These are phyloP conservation scores for Fusarium aywerte DNA, from an alignment of 2,329 filamentous ascomycete genomes.

Conservation along the genomic window DNA sequence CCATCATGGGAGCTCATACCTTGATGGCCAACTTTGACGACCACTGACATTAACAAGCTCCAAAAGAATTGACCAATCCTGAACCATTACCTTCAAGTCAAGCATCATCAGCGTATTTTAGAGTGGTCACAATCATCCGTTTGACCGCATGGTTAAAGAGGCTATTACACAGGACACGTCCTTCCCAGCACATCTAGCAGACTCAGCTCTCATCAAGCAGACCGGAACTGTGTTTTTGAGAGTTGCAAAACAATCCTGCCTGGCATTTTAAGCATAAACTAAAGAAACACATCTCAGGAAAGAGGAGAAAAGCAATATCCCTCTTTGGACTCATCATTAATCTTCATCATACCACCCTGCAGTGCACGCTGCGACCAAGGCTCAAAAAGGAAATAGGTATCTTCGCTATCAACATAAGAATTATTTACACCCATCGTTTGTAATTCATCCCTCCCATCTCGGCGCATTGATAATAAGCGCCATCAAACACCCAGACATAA, in stretches of 20 bases:
- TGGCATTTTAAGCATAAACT: too few relatives aligned
- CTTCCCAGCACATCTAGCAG: neutral
- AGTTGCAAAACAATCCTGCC: too few relatives aligned
- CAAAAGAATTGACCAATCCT: neutral
- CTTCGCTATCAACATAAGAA: conserved; percentile 6
- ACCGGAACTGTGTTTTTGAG: too few relatives aligned
- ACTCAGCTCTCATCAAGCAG: neutral
- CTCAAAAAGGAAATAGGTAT: conserved; percentile 4
- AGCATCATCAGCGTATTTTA: neutral
- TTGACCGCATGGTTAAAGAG: neutral
- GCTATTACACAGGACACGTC: neutral
- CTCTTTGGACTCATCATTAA: too few relatives aligned
- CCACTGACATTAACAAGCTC: neutral
- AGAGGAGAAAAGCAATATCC: neutral
- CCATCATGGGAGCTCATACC: neutral
- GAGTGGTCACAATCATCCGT: neutral
- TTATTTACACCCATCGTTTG: neutral
- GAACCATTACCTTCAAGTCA: neutral
- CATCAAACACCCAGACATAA: conserved; percentile 64
- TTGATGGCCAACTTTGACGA: neutral
- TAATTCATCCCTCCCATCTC: conserved; percentile 44
- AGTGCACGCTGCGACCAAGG: neutral
- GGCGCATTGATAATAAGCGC: conserved; percentile 66
- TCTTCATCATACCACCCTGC: neutral
- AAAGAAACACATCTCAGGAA: too few relatives aligned